Evolutionary conservation across 768 basidiomycete species (phyloP), one percentile per base, ranked within the genome.

Genomic region (Kwoniella heveanensis): DNA sequence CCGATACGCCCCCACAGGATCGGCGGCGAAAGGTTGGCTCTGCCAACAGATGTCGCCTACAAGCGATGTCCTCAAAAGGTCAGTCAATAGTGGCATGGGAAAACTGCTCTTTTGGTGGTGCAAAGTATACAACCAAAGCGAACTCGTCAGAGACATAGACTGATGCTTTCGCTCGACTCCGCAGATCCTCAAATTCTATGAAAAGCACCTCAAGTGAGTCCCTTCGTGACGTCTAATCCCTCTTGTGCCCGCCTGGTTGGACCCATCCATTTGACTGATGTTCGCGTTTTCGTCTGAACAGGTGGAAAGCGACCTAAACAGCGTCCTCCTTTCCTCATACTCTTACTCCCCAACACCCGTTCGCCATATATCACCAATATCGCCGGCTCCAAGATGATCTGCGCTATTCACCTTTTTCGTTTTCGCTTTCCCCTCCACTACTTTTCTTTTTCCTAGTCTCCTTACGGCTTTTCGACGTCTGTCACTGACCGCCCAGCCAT

Each of bases 151-250:
- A 6, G 22, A 10, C 48, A 21, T 29, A 10, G 13, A 54, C 58
- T 50, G 32, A 57, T 26, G 39, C 25, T 15, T 9, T 39, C n/a
- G 10, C 25, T 25, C 7, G 21, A 30, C 29, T 2, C 13, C n/a
- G 24, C 64, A 79, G 78, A 70, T 79, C 37, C 65, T 79, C 29
- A 52, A 71, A 44, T 79, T 79, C 55, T 79, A 79, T 69, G 78
- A 79, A 47, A 58, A 66, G 13, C 78, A 79, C 61, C 71, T 79
- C 57, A 70, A 74, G 69, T 77, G 65, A 47, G 65, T 62, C 39
- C 39, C 32, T 36, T 36, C 32, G 32, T 36, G 32, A 36, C 32
- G 13, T 36, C 32, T 36, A 6, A 44, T 17, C 39, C 5, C 5
- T 32, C 32, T 32, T 32, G 32, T 5, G 32, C 32, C n/a, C n/a